A percentile compares a stretch with the other conserved stretches of the same genome.
phyloP scores from a whole-genome alignment of 768 basidiomycete species.

The Lactarius evosmus region DNA sequence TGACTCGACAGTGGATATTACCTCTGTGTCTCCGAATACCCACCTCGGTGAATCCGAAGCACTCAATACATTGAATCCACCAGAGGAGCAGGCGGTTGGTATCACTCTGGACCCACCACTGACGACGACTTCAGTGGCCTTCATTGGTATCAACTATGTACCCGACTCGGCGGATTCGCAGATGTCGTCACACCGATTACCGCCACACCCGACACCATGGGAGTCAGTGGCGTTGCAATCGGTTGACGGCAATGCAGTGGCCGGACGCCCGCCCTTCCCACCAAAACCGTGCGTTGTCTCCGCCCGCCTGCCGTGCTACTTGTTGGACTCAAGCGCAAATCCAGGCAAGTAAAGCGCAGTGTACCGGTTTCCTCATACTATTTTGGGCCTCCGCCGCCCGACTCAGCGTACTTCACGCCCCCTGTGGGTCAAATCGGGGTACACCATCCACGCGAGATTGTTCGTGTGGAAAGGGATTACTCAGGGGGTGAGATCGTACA shows the following conservation, averaged over 20 bases:
- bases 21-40: slow-evolving; percentile 3
- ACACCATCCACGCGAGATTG: slow-evolving; percentile 88
- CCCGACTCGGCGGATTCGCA: slow-evolving; percentile 34
- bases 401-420: slow-evolving; percentile 74
- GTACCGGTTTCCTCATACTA: slow-evolving; percentile 83
- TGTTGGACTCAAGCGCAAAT: neutral
- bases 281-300: slow-evolving; percentile 24
- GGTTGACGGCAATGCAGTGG: slow-evolving; percentile 23
- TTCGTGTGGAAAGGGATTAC: slow-evolving; percentile 92
- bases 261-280: slow-evolving; percentile 5
- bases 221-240: slow-evolving; percentile 52
- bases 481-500: slow-evolving; percentile 85
- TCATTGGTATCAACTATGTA: slow-evolving; percentile 27
- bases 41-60: slow-evolving; percentile 3
- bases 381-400: slow-evolving; percentile 73
- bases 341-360: slow-evolving; percentile 37
- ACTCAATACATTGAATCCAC: slow-evolving; percentile 4
- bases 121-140: slow-evolving; percentile 13
- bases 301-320: neutral
- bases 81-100: neutral
- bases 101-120: neutral
- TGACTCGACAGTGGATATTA: slow-evolving; percentile 9
- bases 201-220: slow-evolving; percentile 64
- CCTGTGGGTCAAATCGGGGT: slow-evolving; percentile 84
- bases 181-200: slow-evolving; percentile 48